Conservation (phyloP, 2,329 filamentous ascomycete genomes). For the Pseudogymnoascus sp. region DNA sequence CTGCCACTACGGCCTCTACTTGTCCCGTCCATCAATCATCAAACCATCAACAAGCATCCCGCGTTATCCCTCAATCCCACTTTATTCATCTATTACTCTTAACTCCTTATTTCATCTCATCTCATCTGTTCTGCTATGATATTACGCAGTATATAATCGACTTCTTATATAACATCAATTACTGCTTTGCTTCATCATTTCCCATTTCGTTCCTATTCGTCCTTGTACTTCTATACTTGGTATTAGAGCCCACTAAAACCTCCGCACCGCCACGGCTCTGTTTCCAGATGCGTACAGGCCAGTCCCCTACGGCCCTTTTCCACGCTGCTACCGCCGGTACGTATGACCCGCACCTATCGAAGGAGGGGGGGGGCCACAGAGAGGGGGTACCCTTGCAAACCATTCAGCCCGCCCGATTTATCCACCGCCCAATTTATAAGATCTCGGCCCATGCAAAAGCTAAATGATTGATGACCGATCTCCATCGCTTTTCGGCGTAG, state of each 20-base stretch:
- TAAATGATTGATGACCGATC: conserved; percentile 3
- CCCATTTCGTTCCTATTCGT: not conserved
- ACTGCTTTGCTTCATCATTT: not conserved
- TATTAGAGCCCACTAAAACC: not conserved
- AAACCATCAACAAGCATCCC: too few relatives aligned
- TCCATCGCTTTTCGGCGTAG: not conserved
- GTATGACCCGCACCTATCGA: not conserved
- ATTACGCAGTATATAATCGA: not conserved
- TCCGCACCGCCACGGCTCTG: not conserved
- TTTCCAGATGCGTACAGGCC: not conserved
- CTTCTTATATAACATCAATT: too few relatives aligned
- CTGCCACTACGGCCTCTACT: too few relatives aligned
- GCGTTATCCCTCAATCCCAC: too few relatives aligned
- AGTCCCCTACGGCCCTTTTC: conserved; percentile 1
- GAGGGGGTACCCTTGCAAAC: not conserved
- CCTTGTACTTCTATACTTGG: not conserved
- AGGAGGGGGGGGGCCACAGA: not conserved
- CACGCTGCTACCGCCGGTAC: conserved; percentile 2
- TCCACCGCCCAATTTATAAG: conserved; percentile 5
- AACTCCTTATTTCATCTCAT: too few relatives aligned
- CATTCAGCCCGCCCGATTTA: not conserved
- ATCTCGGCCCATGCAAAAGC: conserved; percentile 2
- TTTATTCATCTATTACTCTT: too few relatives aligned
- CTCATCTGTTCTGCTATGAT: too few relatives aligned
- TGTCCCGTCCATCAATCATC: too few relatives aligned